phyloP scores from a whole-genome alignment of 2,329 filamentous ascomycete genomes.

The Parasarocladium wereldwijsianum region DNA sequence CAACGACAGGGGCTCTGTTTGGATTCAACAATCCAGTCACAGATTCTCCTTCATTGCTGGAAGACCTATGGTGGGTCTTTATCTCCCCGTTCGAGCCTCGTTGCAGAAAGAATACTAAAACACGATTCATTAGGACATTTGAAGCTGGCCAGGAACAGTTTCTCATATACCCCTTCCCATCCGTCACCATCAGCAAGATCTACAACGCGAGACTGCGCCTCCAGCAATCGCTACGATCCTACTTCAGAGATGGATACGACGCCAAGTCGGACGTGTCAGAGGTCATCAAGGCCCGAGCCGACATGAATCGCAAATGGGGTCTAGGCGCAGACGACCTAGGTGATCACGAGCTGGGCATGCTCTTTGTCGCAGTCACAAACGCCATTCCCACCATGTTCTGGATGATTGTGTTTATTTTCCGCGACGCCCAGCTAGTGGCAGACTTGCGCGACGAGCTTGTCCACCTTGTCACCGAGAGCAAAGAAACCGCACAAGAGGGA shows the following conservation, averaged over 20 bases:
- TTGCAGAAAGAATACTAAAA: conserved; percentile 2
- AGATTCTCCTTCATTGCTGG: conserved; percentile 20
- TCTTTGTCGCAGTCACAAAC: conserved; percentile 18
- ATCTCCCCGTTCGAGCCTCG: background rate
- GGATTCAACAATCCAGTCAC: conserved; percentile 29
- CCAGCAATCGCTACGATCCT: conserved; percentile 13
- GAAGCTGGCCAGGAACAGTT: conserved; percentile 15
- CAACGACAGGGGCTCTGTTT: conserved; percentile 24
- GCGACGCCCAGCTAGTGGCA: conserved; percentile 11
- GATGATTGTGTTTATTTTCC: conserved; percentile 17
- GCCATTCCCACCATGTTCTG: conserved; percentile 22
- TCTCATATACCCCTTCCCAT: conserved; percentile 13
- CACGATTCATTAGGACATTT: conserved; percentile 13
- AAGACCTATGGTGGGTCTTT: conserved; percentile 22
- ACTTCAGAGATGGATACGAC: conserved; percentile 14
- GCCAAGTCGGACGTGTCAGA: conserved; percentile 12
- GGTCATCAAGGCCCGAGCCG: conserved; percentile 14
- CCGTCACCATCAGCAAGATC: conserved; percentile 11
- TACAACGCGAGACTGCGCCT: conserved; percentile 10
- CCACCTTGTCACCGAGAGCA: conserved; percentile 5
- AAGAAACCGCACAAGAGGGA: no score
- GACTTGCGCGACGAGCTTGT: conserved; percentile 17
- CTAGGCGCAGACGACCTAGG: conserved; percentile 13
- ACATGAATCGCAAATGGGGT: conserved; percentile 14
- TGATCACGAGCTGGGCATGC: conserved; percentile 15